Conservation (phyloP, 495 filamentous ascomycete species). For the Saxispiralis lemnorum region DNA sequence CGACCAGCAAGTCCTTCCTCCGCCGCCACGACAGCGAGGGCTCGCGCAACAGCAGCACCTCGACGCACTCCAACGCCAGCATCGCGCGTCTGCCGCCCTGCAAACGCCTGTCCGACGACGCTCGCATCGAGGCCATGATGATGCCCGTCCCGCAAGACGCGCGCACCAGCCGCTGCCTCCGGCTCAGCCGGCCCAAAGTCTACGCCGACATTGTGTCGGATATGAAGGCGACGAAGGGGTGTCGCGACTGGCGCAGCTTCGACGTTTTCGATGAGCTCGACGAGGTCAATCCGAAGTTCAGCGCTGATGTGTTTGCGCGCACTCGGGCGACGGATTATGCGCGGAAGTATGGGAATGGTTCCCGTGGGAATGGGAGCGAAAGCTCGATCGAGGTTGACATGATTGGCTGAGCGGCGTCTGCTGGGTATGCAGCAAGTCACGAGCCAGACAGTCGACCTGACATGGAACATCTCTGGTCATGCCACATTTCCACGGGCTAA, state of each 20-base stretch:
- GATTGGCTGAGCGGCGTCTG: background rate
- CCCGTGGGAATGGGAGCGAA: background rate
- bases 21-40: conserved; percentile 8
- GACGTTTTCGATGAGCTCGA: conserved; percentile 9
- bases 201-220: conserved; percentile 10
- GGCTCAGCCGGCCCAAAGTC: conserved; percentile 10
- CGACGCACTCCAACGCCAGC: conserved; percentile 12
- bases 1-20: background rate
- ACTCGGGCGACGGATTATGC: conserved; percentile 1
- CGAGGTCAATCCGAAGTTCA: conserved; percentile 10
- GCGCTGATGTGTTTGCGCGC: conserved; percentile 5
- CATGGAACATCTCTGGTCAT: too few species aligned
- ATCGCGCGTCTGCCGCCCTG: conserved; percentile 13
- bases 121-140: conserved; percentile 15
- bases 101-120: conserved; percentile 6
- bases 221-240: conserved; percentile 11
- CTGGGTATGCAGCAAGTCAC: too few species aligned
- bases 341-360: background rate
- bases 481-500: too few species aligned
- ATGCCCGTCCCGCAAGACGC: conserved; percentile 8
- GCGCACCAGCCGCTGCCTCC: conserved; percentile 7
- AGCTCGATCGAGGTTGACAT: conserved; percentile 2
- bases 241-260: conserved; percentile 15
- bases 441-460: background rate
- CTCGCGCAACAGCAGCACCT: conserved; percentile 7